These are phyloP conservation scores for Ophiostoma novo-ulmi DNA, from an alignment of 2,329 filamentous ascomycete species.

Conservation along the genomic window DNA sequence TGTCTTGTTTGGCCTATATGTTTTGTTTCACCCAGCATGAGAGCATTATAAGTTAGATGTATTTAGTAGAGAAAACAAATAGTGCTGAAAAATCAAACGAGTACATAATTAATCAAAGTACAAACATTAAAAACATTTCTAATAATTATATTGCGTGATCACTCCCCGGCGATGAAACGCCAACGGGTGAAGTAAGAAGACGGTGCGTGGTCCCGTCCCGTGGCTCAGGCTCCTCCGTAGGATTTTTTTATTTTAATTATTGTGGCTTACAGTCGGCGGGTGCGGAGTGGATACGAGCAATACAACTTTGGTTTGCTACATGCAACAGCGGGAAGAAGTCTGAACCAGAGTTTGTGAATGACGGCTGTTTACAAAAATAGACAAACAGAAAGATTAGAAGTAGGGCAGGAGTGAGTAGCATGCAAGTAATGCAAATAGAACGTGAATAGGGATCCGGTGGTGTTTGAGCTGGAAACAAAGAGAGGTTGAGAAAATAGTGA, in stretches of 20 bases:
- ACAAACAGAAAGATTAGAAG: background rate
- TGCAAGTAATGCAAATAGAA: background rate
- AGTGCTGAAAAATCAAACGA: background rate
- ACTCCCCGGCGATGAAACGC: background rate
- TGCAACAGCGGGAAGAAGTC: background rate
- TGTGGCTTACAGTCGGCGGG: background rate
- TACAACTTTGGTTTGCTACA: background rate
- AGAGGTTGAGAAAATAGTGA: background rate
- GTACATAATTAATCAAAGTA: background rate
- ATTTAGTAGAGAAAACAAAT: background rate
- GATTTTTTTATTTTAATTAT: too few relatives aligned
- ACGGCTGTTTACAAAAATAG: background rate
- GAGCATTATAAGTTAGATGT: background rate
- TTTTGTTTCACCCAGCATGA: background rate
- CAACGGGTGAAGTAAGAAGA: background rate
- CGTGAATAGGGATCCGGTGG: background rate
- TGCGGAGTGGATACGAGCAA: constrained; percentile 1
- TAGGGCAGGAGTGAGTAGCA: background rate
- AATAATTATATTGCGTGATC: background rate
- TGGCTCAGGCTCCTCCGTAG: background rate
- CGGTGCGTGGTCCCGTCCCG: background rate
- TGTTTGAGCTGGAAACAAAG: too few relatives aligned
- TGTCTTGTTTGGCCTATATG: background rate
- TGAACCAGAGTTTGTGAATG: background rate
- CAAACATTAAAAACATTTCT: background rate